Percentiles rank a stretch among this genome's conserved stretches.
Evolutionary conservation across 495 filamentous ascomycete species (phyloP).

Genomic region (Aspergillus wentii): DNA sequence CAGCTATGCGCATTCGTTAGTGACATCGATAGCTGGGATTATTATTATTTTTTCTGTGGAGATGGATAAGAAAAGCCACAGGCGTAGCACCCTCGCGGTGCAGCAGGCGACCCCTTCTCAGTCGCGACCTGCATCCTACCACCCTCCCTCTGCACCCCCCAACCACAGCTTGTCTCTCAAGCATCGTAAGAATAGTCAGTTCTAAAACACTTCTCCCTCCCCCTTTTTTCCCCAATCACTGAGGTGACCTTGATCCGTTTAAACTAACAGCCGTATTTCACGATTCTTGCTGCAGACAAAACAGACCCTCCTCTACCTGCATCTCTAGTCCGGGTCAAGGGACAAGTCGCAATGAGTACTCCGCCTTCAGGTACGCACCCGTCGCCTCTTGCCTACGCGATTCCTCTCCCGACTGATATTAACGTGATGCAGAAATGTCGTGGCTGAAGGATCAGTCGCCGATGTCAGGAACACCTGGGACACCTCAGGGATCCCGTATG

Average conservation of each 20-base stretch:
- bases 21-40: neutral
- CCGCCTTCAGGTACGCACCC: conserved; percentile 8
- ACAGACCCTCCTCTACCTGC: conserved; percentile 27
- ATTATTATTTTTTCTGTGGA: conserved; percentile 7
- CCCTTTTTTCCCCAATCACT: conserved; percentile 6
- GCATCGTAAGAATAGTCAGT: conserved; percentile 13
- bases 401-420: conserved; percentile 1
- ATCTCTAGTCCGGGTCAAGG: conserved; percentile 34
- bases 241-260: too few species aligned
- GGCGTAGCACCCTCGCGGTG: conserved; percentile 22
- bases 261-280: too few species aligned
- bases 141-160: conserved; percentile 15
- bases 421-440: conserved; percentile 23
- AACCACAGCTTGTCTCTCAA: conserved; percentile 14
- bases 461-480: conserved; percentile 13
- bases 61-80: conserved; percentile 28
- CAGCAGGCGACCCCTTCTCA: conserved; percentile 20
- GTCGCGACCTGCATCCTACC: conserved; percentile 23
- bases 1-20: conserved; percentile 23
- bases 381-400: too few species aligned
- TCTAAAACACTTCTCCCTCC: neutral
- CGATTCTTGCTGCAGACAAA: conserved; percentile 11
- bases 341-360: conserved; percentile 32
- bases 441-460: conserved; percentile 35
- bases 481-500: conserved; percentile 13